These are phyloP conservation scores for Ulota crispa DNA, from an alignment of 225 moss, liverwort and hornwort genomes.

Conservation along the genomic window DNA sequence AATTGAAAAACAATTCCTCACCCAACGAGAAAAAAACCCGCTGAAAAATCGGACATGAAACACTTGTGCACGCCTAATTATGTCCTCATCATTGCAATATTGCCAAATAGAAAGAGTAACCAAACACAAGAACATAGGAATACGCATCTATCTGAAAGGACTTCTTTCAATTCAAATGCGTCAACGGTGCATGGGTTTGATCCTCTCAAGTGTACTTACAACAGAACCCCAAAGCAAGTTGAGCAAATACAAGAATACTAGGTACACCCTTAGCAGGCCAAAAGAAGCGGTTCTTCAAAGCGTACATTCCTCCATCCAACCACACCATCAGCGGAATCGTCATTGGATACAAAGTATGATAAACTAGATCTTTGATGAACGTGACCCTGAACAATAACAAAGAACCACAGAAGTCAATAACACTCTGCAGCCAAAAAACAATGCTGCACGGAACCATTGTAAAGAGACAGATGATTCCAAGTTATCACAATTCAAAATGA, in stretches of 20 bases:
- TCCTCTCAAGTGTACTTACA: conserved; percentile 57
- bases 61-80: not conserved
- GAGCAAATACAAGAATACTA: conserved; percentile 17
- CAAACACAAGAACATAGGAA: not conserved
- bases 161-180: not conserved
- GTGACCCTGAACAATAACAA: conserved; percentile 42
- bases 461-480: not conserved
- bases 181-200: conserved; percentile 4
- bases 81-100: conserved; percentile 14
- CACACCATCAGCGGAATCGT: conserved; percentile 78
- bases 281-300: conserved; percentile 73
- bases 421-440: not conserved
- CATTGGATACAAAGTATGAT: conserved; percentile 84
- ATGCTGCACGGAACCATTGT: conserved; percentile 4
- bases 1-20: not conserved
- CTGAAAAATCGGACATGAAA: not conserved
- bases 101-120: not conserved
- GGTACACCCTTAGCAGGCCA: conserved; percentile 23
- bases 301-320: conserved; percentile 75
- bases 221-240: conserved; percentile 61
- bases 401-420: conserved; percentile 11
- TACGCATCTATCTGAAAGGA: not conserved
- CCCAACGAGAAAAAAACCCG: not conserved
- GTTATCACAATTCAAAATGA: not conserved
- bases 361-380: conserved; percentile 78